Conservation (phyloP, 305 asterid species). For the Solanum hybrid region DNA sequence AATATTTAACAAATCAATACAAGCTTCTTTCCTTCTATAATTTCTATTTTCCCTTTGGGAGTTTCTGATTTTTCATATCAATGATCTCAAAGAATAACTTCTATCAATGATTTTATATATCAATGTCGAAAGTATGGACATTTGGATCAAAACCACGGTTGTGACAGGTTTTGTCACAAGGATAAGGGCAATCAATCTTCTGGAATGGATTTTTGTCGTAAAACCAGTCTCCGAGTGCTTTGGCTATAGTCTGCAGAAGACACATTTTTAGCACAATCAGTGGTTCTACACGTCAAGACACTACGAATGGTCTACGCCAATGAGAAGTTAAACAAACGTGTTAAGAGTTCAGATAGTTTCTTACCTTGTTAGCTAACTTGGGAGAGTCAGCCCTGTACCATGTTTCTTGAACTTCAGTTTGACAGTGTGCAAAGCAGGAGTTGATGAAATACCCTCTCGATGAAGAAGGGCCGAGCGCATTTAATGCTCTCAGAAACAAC, state of each 20-base stretch:
- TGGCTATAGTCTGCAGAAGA: slow-evolving; percentile 47
- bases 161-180: slow-evolving; percentile 70
- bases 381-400: slow-evolving; percentile 30
- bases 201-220: slow-evolving; percentile 55
- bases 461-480: slow-evolving; percentile 8
- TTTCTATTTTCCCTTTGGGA: not conserved
- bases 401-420: slow-evolving; percentile 30
- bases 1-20: not conserved
- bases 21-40: not conserved
- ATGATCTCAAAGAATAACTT: not conserved
- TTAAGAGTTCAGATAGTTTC: not conserved
- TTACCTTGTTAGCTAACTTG: slow-evolving; percentile 16
- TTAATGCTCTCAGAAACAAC: slow-evolving; percentile 24
- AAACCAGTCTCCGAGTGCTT: slow-evolving; percentile 76
- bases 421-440: slow-evolving; percentile 37
- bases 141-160: slow-evolving; percentile 44
- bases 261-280: not conserved
- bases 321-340: not conserved
- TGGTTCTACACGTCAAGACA: not conserved
- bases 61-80: not conserved
- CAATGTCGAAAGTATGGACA: slow-evolving; percentile 14
- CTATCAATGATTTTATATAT: not conserved
- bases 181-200: slow-evolving; percentile 64
- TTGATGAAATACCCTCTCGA: slow-evolving; percentile 33
- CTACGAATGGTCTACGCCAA: not conserved